Percentiles rank a stretch among this genome's conserved stretches.
phyloP scores from a whole-genome alignment of 169 alveolate species.

The Amoebophrya sp. region DNA sequence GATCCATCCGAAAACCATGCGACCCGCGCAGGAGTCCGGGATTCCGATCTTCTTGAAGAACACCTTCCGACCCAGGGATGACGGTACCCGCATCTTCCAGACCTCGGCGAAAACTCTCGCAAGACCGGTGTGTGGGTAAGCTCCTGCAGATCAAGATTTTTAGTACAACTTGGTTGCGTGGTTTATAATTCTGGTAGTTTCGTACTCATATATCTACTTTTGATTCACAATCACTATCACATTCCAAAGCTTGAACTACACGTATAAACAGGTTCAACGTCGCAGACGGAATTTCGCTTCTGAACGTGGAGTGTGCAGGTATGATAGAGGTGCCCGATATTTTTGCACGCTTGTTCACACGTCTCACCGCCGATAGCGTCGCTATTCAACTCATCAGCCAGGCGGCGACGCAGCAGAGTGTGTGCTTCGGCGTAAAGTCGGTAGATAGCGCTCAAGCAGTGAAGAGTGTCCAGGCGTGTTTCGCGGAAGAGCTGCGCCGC shows the following conservation, averaged over 20 bases:
- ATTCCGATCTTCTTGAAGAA: neutral
- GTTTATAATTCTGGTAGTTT: too few species aligned
- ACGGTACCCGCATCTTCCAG: neutral
- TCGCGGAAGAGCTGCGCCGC: neutral
- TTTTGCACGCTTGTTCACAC: neutral
- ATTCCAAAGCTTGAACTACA: too few species aligned
- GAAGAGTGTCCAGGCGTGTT: neutral
- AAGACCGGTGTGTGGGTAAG: constrained; percentile 11
- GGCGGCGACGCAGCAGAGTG: neutral
- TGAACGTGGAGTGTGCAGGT: neutral
- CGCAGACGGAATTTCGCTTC: neutral
- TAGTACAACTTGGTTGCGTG: too few species aligned
- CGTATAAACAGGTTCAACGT: neutral
- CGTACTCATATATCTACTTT: too few species aligned
- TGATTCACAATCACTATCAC: too few species aligned
- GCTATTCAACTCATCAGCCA: neutral
- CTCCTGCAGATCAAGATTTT: too few species aligned
- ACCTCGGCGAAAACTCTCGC: neutral
- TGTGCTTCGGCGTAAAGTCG: neutral
- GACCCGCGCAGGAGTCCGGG: neutral
- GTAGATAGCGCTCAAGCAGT: neutral
- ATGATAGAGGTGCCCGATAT: neutral
- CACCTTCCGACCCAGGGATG: neutral
- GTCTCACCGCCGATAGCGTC: neutral
- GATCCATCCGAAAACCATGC: constrained; percentile 1